Conservation (phyloP, 2,329 filamentous ascomycete species). For the Fusarium sp. region DNA sequence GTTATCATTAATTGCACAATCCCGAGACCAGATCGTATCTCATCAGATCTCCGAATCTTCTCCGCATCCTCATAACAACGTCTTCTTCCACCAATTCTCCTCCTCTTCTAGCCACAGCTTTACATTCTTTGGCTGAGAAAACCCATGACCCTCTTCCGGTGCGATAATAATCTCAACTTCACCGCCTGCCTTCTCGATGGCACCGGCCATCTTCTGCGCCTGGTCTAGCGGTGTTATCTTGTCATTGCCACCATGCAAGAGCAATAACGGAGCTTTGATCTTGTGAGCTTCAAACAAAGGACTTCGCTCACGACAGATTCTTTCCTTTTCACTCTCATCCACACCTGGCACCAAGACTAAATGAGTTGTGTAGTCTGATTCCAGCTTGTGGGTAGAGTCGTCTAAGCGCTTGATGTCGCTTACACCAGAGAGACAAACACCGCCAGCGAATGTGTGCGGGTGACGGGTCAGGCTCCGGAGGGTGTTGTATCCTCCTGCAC, state of each 20-base stretch:
- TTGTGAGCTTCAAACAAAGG: constrained; percentile 64
- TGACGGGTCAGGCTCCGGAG: constrained; percentile 64
- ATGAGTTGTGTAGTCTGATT: constrained; percentile 65
- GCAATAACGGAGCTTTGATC: constrained; percentile 65
- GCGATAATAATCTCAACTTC: constrained; percentile 65
- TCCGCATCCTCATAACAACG: constrained; percentile 49
- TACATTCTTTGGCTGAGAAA: constrained; percentile 59
- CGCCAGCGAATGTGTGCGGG: constrained; percentile 64
- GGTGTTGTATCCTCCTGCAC: constrained; percentile 69
- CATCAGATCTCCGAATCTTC: not conserved
- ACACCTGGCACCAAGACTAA: constrained; percentile 59
- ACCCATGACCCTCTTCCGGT: constrained; percentile 67
- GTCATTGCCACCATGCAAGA: constrained; percentile 71
- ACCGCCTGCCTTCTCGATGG: constrained; percentile 59
- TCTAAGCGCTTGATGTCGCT: constrained; percentile 64
- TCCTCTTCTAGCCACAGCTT: constrained; percentile 61
- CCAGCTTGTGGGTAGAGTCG: constrained; percentile 69
- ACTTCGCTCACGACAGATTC: constrained; percentile 63
- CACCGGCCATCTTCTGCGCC: constrained; percentile 65
- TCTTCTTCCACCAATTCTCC: constrained; percentile 64
- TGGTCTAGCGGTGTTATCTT: constrained; percentile 72
- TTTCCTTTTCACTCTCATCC: constrained; percentile 57
- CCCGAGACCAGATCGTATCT: not conserved
- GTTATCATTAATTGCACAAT: not conserved
- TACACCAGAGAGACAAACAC: constrained; percentile 66